Percentiles rank a stretch among this genome's conserved stretches.
phyloP scores from a whole-genome alignment of 2,329 filamentous ascomycete species.

The Metarhizium album region DNA sequence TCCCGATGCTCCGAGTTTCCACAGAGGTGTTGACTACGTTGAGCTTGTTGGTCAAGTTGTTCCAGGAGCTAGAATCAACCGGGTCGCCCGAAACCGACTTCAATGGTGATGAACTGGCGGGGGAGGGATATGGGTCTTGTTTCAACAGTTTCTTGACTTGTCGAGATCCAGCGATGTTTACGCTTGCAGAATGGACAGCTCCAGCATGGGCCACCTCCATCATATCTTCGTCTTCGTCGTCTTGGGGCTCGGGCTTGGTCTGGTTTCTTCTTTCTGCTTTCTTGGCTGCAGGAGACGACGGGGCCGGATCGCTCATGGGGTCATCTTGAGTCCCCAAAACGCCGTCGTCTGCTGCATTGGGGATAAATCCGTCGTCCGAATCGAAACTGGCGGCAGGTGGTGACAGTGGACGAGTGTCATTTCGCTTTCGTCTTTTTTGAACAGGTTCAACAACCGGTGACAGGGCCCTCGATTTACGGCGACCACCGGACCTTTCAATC shows the following conservation, averaged over 20 bases:
- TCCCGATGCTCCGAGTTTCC: slow-evolving; percentile 58
- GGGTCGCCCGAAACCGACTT: slow-evolving; percentile 40
- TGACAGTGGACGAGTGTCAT: slow-evolving; percentile 37
- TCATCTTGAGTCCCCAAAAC: slow-evolving; percentile 33
- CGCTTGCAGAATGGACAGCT: slow-evolving; percentile 54
- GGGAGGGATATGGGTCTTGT: slow-evolving; percentile 54
- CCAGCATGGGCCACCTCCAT: slow-evolving; percentile 80
- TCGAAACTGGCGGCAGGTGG: slow-evolving; percentile 29
- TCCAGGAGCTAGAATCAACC: slow-evolving; percentile 80
- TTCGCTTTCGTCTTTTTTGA: slow-evolving; percentile 46
- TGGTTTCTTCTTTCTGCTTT: slow-evolving; percentile 61
- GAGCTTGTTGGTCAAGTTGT: slow-evolving; percentile 71
- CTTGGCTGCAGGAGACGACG: slow-evolving; percentile 78
- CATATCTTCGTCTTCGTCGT: slow-evolving; percentile 69
- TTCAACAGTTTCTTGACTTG: slow-evolving; percentile 62
- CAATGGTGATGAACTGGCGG: slow-evolving; percentile 65
- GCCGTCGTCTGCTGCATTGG: slow-evolving; percentile 56
- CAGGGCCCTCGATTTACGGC: slow-evolving; percentile 67
- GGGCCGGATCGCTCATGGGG: slow-evolving; percentile 77
- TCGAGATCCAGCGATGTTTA: slow-evolving; percentile 77
- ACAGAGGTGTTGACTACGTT: slow-evolving; percentile 72
- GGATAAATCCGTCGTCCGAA: slow-evolving; percentile 47
- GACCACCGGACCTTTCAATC: slow-evolving; percentile 60
- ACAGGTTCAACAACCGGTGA: slow-evolving; percentile 56
- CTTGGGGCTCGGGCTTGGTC: slow-evolving; percentile 37